phyloP scores from a whole-genome alignment of 139 green algal genomes.

The Monoraphidium neglectum region DNA sequence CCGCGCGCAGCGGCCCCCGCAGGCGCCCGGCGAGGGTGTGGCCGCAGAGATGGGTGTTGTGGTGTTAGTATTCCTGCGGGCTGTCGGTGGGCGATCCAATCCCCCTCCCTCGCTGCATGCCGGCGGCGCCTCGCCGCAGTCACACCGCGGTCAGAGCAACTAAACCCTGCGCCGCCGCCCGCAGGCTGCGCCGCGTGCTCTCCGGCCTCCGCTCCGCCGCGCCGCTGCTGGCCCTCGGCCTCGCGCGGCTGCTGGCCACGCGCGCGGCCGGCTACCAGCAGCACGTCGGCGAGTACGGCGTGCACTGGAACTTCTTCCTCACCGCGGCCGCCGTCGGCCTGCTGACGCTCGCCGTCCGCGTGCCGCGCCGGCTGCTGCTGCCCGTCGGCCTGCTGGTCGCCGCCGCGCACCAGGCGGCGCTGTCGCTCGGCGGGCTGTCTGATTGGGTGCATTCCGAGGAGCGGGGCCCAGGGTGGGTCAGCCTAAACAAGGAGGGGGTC shows the following conservation, averaged over 20 bases:
- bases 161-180: background rate
- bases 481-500: conserved; percentile 88
- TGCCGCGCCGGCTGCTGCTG: background rate
- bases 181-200: background rate
- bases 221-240: conserved; percentile 48
- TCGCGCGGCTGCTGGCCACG: conserved; percentile 49
- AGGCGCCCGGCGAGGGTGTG: no score
- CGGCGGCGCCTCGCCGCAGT: background rate
- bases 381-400: conserved; percentile 9
- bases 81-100: conserved; percentile 9
- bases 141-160: conserved; percentile 1
- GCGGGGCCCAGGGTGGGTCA: conserved; percentile 33
- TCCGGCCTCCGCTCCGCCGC: conserved; percentile 17
- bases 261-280: conserved; percentile 71
- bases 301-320: conserved; percentile 98
- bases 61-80: no score
- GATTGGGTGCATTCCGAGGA: conserved; percentile 47
- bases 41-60: no score
- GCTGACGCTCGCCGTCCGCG: conserved; percentile 28
- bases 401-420: conserved; percentile 48
- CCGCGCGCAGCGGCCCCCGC: no score
- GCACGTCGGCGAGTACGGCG: conserved; percentile 88
- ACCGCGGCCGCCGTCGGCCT: conserved; percentile 78
- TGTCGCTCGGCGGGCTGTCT: conserved; percentile 39
- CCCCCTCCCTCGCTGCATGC: background rate